Base-by-base conservation (phyloP, 2,329 filamentous ascomycete genomes). In the Aspergillus fumigatiaffinis region DNA sequence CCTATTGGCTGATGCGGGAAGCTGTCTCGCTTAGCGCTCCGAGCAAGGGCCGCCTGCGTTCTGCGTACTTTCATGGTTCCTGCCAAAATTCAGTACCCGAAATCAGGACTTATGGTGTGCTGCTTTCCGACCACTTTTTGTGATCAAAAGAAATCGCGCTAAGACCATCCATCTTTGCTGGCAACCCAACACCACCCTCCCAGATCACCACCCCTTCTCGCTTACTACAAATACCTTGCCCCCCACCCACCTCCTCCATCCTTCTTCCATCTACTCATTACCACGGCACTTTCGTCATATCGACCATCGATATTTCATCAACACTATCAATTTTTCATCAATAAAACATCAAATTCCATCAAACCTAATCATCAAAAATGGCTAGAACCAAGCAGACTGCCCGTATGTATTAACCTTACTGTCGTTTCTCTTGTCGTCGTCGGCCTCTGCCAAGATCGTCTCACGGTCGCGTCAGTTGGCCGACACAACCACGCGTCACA, bases 381-480 rank as follows among this genome's bases (percentile, higher is more conserved):
- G 78, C 78, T 71, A 73, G 78, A 70, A 80, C 78, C 60, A 80
- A 80, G 77, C 78, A 80, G 73, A 80, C 78, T 72, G 78, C 78
- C 69, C 77, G 78, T 79, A 76, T 77, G 77, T 79, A 54, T 53
- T 51, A 23, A 64, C 60, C 59, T 70, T 57, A 60, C 61, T 63
- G 60, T 60, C 56, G 29, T 57, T 55, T 53, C 59, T 53, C 51
- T 63, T 60, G 58, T 54, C 59, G 60, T 63, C 51, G 29, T 35
- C 29, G 9, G 28, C 23, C 54, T 20, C 10, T 8, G 44, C 21
- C 23, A 23, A 14, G n/a, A 9, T 52, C 51, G 54, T 57, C 57
- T 62, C 60, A 59, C 56, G 54, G 60, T 66, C 62, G 63, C 59
- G 61, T 54, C 56, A 53, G 55, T 28, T 51, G 46, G 28, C 25